Percentiles rank a stretch among this genome's conserved stretches.
Evolutionary conservation across 352 stramenopile species (phyloP).

Genomic region (Pythium sukuiense): DNA sequence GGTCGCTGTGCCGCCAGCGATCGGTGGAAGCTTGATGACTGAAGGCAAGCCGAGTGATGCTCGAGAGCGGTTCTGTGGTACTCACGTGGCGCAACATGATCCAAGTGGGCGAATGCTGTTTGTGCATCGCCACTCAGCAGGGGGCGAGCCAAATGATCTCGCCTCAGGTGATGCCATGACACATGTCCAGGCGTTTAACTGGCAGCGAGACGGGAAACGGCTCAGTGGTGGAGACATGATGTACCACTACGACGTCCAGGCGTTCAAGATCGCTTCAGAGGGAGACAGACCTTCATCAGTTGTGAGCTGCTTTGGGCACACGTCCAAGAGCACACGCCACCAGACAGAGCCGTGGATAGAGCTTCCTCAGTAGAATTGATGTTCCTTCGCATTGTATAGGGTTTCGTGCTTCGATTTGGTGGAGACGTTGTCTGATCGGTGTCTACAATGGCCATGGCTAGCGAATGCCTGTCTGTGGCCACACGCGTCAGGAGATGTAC

Average conservation of each 20-base stretch:
- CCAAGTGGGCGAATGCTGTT: constrained; percentile 21
- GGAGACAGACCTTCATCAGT: not conserved
- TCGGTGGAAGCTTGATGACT: constrained; percentile 1
- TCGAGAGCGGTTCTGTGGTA: constrained; percentile 24
- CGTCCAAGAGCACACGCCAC: not conserved
- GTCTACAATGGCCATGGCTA: too few species aligned
- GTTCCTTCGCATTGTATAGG: not conserved
- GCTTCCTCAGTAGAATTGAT: not conserved
- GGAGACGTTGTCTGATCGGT: too few species aligned
- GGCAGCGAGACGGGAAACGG: not conserved
- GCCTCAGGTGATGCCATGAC: not conserved
- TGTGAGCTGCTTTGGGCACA: constrained; percentile 2
- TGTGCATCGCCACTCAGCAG: constrained; percentile 14
- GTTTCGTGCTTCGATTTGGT: not conserved
- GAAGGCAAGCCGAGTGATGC: not conserved
- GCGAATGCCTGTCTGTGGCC: too few species aligned
- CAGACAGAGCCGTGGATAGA: not conserved
- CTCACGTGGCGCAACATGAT: constrained; percentile 31
- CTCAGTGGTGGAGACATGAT: not conserved
- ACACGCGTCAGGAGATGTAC: not conserved
- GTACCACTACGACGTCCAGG: constrained; percentile 6
- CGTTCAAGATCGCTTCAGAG: not conserved
- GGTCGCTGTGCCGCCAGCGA: constrained; percentile 15
- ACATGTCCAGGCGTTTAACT: constrained; percentile 12
- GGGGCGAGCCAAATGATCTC: not conserved